phyloP scores from a whole-genome alignment of 2,329 filamentous ascomycete species.

The Colletotrichum magnum region DNA sequence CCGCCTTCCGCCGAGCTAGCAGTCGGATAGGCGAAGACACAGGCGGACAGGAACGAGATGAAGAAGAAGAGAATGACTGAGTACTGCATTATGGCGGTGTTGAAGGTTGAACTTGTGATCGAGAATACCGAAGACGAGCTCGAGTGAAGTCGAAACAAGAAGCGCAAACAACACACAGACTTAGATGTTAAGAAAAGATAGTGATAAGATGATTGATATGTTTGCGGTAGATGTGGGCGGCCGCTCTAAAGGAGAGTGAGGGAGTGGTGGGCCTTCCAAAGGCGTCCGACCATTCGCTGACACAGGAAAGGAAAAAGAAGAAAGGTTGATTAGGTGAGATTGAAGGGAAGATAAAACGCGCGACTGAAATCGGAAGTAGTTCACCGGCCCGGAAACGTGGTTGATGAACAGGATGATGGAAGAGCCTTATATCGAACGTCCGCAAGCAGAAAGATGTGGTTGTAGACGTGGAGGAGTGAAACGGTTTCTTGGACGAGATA shows the following conservation, averaged over 20 bases:
- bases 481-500: constrained; percentile 19
- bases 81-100: constrained; percentile 34
- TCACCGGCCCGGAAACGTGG: constrained; percentile 20
- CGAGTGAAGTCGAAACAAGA: not conserved
- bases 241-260: constrained; percentile 28
- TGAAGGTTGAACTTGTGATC: not conserved
- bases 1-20: constrained; percentile 28
- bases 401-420: constrained; percentile 20
- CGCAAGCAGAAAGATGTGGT: constrained; percentile 7
- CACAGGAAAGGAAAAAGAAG: constrained; percentile 15
- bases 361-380: constrained; percentile 25
- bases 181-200: not conserved
- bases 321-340: constrained; percentile 28
- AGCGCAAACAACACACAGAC: constrained; percentile 1
- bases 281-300: constrained; percentile 31
- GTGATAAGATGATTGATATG: not conserved
- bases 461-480: not conserved
- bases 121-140: constrained; percentile 25
- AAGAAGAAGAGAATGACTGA: constrained; percentile 28
- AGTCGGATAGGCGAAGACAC: constrained; percentile 29
- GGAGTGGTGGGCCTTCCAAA: constrained; percentile 34
- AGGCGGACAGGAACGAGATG: constrained; percentile 17
- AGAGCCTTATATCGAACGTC: constrained; percentile 30
- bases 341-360: constrained; percentile 3
- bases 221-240: not conserved